Evolutionary conservation across 1,284 basidiomycete species (phyloP).

Genomic region (Leccinum subfulvum): DNA sequence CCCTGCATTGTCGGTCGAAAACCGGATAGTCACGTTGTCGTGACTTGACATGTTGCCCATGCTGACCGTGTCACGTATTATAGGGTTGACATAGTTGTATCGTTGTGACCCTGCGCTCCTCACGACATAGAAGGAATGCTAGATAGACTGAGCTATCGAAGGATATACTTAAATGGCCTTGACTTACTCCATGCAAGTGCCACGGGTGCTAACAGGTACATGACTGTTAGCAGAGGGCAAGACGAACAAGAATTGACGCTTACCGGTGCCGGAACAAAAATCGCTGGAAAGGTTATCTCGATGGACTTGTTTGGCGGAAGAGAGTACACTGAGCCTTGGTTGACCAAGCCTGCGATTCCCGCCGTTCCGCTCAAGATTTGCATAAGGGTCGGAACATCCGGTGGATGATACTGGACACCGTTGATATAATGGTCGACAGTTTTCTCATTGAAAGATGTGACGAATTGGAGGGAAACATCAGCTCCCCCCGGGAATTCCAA

Average conservation of each 20-base stretch:
- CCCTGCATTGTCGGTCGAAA: slow-evolving; percentile 21
- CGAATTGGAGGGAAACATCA: slow-evolving; percentile 26
- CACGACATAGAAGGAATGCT: slow-evolving; percentile 38
- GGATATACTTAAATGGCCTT: not conserved
- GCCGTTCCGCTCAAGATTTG: slow-evolving; percentile 47
- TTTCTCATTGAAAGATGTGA: slow-evolving; percentile 18
- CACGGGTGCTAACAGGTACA: slow-evolving; percentile 34
- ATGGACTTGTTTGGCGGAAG: slow-evolving; percentile 38
- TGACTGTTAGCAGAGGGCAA: slow-evolving; percentile 1
- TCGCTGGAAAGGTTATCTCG: slow-evolving; percentile 35
- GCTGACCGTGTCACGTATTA: slow-evolving; percentile 22
- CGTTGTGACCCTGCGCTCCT: slow-evolving; percentile 17
- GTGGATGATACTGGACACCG: slow-evolving; percentile 30
- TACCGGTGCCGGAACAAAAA: slow-evolving; percentile 23
- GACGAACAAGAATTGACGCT: not conserved
- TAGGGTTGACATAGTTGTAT: slow-evolving; percentile 27
- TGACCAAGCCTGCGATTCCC: slow-evolving; percentile 38
- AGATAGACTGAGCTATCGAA: not conserved
- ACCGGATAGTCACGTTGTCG: slow-evolving; percentile 25
- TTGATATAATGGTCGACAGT: slow-evolving; percentile 28
- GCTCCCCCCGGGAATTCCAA: slow-evolving; percentile 25
- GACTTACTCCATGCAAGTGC: slow-evolving; percentile 46
- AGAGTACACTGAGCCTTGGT: slow-evolving; percentile 36
- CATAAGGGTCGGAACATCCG: slow-evolving; percentile 35
- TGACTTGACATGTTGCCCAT: slow-evolving; percentile 24